Conservation (phyloP, 805 yeast genomes). For the Yamadazyma scolyti region DNA sequence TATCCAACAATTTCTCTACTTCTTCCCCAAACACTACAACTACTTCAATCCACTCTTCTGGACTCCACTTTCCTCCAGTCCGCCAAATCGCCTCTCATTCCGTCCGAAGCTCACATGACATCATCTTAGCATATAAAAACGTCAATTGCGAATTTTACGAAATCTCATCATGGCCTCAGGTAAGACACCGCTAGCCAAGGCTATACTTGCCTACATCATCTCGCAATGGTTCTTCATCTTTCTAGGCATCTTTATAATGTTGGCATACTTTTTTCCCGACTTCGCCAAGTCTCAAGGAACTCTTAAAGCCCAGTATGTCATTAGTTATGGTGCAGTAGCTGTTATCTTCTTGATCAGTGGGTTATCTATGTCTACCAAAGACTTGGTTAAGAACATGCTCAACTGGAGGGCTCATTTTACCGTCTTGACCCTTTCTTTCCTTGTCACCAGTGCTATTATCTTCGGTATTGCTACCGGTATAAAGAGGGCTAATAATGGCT, state of each 20-base stretch:
- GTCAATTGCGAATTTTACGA: too few species aligned
- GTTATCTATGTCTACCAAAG: constrained; percentile 65
- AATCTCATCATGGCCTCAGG: too few species aligned
- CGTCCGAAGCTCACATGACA: too few species aligned
- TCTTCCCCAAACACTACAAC: too few species aligned
- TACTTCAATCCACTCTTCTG: too few species aligned
- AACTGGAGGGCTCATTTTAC: constrained; percentile 84
- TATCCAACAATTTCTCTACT: too few species aligned
- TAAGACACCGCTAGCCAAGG: too few species aligned
- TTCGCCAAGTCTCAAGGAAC: constrained; percentile 84
- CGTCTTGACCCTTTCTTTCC: constrained; percentile 62
- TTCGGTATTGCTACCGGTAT: constrained; percentile 73
- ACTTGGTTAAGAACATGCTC: constrained; percentile 56
- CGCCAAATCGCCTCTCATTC: too few species aligned
- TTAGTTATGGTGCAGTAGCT: constrained; percentile 85
- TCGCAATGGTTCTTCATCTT: constrained; percentile 74
- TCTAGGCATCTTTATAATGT: constrained; percentile 67
- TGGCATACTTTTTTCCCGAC: constrained; percentile 75
- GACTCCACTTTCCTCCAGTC: too few species aligned
- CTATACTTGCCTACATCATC: constrained; percentile 23
- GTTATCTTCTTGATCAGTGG: constrained; percentile 81
- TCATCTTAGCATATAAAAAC: too few species aligned
- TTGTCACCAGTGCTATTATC: constrained; percentile 66
- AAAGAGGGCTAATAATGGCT: constrained; percentile 42
- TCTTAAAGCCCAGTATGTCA: constrained; percentile 68